These are phyloP conservation scores for Leccinum disarticulatum DNA, from an alignment of 768 basidiomycete genomes.

Conservation along the genomic window DNA sequence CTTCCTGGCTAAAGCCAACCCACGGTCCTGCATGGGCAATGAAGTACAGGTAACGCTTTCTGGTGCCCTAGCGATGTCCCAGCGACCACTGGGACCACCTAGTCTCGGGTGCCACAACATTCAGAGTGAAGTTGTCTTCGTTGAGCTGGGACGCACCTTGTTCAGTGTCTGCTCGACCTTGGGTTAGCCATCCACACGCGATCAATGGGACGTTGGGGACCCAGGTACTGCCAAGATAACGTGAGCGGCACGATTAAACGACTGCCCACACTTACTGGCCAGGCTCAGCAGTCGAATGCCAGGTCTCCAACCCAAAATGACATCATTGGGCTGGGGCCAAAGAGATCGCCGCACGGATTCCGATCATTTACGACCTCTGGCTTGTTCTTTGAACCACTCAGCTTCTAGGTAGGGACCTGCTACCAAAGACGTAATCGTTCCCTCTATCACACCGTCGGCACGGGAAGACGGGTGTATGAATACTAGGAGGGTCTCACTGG, in stretches of 20 bases:
- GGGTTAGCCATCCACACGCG: not conserved
- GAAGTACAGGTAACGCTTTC: constrained; percentile 6
- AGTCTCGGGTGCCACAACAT: constrained; percentile 24
- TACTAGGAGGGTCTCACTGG: constrained; percentile 7
- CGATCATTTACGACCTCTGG: constrained; percentile 23
- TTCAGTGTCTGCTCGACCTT: constrained; percentile 10
- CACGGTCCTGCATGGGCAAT: not conserved
- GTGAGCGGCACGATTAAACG: constrained; percentile 32
- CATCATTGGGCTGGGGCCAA: constrained; percentile 26
- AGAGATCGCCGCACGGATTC: constrained; percentile 24
- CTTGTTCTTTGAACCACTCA: constrained; percentile 20
- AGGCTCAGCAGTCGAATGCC: constrained; percentile 38
- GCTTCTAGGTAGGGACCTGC: constrained; percentile 18
- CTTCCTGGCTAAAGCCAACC: constrained; percentile 19
- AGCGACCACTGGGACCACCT: constrained; percentile 4
- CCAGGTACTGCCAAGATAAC: not conserved
- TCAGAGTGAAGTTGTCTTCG: constrained; percentile 38
- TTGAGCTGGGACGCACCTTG: constrained; percentile 43
- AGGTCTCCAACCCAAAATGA: constrained; percentile 44
- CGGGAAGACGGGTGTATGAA: not conserved
- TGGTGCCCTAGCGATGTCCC: constrained; percentile 12
- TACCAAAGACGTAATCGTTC: constrained; percentile 19
- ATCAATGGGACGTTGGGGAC: not conserved
- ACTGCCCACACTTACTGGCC: constrained; percentile 29
- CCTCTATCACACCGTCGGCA: constrained; percentile 16